phyloP scores from a whole-genome alignment of 495 filamentous ascomycete species.

The Cladorrhinum samala region DNA sequence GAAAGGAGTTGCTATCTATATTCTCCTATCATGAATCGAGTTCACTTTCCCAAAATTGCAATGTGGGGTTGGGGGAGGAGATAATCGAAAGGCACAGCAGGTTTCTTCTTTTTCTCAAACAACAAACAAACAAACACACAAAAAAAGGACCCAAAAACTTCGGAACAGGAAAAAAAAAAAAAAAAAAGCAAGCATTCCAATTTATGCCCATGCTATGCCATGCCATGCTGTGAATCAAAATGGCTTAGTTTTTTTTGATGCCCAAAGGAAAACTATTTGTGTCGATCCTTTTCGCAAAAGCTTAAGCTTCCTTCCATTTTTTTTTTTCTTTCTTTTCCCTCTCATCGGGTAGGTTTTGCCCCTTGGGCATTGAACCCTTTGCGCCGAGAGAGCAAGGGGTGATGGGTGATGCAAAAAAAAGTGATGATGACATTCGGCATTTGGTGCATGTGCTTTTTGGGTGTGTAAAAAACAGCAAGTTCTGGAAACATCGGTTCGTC shows the following conservation, averaged over 20 bases:
- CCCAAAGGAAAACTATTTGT: no score
- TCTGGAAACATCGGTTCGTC: not conserved
- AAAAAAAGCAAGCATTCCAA: no score
- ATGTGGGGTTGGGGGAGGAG: not conserved
- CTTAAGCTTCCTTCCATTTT: no score
- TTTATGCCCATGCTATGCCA: not conserved
- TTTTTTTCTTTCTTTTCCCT: no score
- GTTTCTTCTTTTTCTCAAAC: no score
- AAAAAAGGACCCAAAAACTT: no score
- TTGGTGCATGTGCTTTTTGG: not conserved
- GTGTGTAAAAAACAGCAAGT: not conserved
- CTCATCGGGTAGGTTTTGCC: no score
- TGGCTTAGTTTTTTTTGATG: not conserved
- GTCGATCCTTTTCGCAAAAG: no score
- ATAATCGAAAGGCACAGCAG: not conserved
- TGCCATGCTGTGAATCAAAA: not conserved
- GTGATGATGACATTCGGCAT: constrained; percentile 11
- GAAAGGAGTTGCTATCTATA: constrained; percentile 4
- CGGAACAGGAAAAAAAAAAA: no score
- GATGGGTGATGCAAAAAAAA: not conserved
- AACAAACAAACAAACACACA: no score
- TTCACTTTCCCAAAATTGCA: no score
- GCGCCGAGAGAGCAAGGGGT: not conserved
- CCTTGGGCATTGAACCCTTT: no score
- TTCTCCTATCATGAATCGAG: constrained; percentile 2